Base-by-base conservation (phyloP, 805 yeast genomes). In the Kluyveromyces dobzhanskii region DNA sequence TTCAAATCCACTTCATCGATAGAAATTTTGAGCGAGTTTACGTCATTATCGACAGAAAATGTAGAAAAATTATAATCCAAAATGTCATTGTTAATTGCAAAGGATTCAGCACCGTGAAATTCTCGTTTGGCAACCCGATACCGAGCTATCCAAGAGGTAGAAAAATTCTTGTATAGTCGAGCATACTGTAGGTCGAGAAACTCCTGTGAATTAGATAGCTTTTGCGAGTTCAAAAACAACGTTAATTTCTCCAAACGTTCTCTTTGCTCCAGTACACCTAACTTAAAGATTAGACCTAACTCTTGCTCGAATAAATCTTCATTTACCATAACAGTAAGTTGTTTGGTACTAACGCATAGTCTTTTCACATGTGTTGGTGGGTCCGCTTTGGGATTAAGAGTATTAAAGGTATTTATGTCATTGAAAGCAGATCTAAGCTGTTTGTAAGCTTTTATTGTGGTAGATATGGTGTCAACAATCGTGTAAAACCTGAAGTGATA, bases 281-380 rank as follows among this genome's bases (percentile, higher is more conserved):
- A 62, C 46, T 77, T 78, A 42, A 59, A 74, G 25, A 76, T 76
- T 50, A 73, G 62, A 2, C 72, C 68, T n/a, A 80, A 54, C 50
- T 78, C 78, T 21, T 68, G 66, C 53, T 80, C 86, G 53, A 80
- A 78, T 1, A 79, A 75, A 51, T 80, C 85, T 53, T 75, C 79
- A 40, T 77, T 83, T 28, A 79, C 62, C 3, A 69, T 66, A 8
- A 78, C 44, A 1, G 70, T 65, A 26, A 78, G 60, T 1, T 58
- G 54, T 4, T 62, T 54, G 1, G 77, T 50, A 27, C 57, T 64
- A 8, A 78, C 40, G 23, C 61, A 60, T 1, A 78, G 57, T 2
- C 53, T 50, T 1, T 80, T 80, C 4, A 67, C 29, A n/a, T 19
- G 53, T 21, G 44, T 55, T 38, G 54, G 53, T 47, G 49, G 25